phyloP scores from a whole-genome alignment of 192 early-diverging fungal genomes.

The Chytriomyces hyalinus region DNA sequence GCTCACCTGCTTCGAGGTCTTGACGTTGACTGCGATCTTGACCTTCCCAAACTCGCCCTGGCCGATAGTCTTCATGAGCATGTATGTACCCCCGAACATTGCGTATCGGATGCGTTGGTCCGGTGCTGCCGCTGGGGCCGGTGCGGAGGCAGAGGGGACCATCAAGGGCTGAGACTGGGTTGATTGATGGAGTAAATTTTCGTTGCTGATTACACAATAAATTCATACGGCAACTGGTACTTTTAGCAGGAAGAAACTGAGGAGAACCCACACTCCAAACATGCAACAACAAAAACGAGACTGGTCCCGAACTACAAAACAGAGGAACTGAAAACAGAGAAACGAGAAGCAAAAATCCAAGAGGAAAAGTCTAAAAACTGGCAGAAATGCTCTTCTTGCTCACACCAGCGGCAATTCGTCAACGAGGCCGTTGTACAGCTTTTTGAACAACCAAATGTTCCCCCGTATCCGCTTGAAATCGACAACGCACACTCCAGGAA shows the following conservation, averaged over 20 bases:
- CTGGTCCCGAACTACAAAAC: too few species aligned
- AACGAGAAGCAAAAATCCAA: too few species aligned
- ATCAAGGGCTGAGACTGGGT: too few species aligned
- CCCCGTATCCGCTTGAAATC: constrained; percentile 32
- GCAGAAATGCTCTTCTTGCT: not conserved
- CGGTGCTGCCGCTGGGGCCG: not conserved
- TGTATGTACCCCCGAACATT: constrained; percentile 26
- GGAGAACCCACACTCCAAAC: too few species aligned
- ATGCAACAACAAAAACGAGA: too few species aligned
- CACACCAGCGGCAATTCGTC: constrained; percentile 25
- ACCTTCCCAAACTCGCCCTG: constrained; percentile 68
- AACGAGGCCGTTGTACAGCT: constrained; percentile 31
- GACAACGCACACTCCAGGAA: constrained; percentile 57
- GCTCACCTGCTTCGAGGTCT: constrained; percentile 44
- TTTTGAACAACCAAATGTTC: constrained; percentile 40
- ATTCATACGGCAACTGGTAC: too few species aligned
- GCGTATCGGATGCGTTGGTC: constrained; percentile 11
- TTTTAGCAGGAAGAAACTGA: too few species aligned
- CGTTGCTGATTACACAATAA: too few species aligned
- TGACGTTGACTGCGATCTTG: constrained; percentile 53
- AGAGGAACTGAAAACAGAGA: too few species aligned
- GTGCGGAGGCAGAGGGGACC: too few species aligned
- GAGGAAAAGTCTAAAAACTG: too few species aligned
- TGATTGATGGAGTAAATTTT: too few species aligned
- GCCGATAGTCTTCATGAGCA: constrained; percentile 50